Evolutionary conservation across 768 basidiomycete species (phyloP), one percentile per base, ranked within the genome.

Genomic region (Boletus speciosus): DNA sequence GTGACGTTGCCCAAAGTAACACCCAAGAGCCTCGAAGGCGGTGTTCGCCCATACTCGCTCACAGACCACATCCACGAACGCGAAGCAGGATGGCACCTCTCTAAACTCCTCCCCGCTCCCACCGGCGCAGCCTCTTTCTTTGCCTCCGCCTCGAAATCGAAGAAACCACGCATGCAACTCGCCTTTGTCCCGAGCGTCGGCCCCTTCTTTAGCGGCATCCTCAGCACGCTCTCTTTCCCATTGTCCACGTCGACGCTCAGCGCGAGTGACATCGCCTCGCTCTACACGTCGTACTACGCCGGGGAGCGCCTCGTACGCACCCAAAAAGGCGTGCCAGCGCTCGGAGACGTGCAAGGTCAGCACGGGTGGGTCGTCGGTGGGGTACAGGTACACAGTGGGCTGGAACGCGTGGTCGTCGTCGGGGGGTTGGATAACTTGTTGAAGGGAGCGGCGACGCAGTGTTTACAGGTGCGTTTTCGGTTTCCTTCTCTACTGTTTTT

Each of bases 61-160:
- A 99, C 97, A 14, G 94, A 95, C 70, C 97, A 99, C 73, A 97
- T 99, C 65, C 97, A 99, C 76, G 97, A 99, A 71, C 90, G 97
- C 42, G 97, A 99, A 73, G 92, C 95, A 0, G 85, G 86, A 3
- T 76, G 76, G 60, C 97, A 97, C 70, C 84, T 99, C 47, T 83
- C 88, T 8, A 71, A 70, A 4, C 80, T 92, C 35, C 73, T 86
- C 38, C 59, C 71, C 5, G 10, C 19, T 0, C 15, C 59, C 19
- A 2, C 44, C 1, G 23, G 40, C 5, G 7, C 31, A 11, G 31
- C 32, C 7, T 11, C 35, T 6, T 10, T 6, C 16, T 10, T 25
- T 8, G 2, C 41, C 12, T 6, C 40, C 10, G 16, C 29, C 9
- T n/a, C 49, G 3, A 3, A 25, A 8, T 16, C 34, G 49, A 67